phyloP scores from a whole-genome alignment of 192 early-diverging fungal genomes.

The Funneliformis geosporum region DNA sequence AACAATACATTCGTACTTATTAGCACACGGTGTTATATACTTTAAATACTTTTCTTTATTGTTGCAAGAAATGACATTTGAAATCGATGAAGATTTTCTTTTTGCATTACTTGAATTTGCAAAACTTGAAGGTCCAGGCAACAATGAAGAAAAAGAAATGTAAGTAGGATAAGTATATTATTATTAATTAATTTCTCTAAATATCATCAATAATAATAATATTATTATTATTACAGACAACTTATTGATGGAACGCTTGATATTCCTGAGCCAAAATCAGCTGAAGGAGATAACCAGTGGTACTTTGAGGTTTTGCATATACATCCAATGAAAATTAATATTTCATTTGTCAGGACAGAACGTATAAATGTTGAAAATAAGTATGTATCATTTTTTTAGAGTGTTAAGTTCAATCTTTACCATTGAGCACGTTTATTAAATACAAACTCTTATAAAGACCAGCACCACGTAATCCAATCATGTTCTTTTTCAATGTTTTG shows the following conservation, averaged over 20 bases:
- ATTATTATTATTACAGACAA: conserved; percentile 34
- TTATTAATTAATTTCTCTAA: not conserved
- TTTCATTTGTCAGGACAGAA: conserved; percentile 92
- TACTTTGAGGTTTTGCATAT: conserved; percentile 96
- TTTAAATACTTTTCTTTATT: conserved; percentile 91
- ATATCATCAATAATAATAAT: not conserved
- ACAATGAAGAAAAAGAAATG: conserved; percentile 50
- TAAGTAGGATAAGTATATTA: conserved; percentile 31
- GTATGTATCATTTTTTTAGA: conserved; percentile 35
- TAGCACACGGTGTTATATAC: conserved; percentile 93
- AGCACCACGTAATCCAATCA: conserved; percentile 50
- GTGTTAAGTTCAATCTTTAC: not conserved
- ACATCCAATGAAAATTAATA: conserved; percentile 92
- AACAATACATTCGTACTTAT: not conserved
- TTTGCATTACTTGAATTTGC: conserved; percentile 83
- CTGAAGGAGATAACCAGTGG: conserved; percentile 69
- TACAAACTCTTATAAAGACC: conserved; percentile 40
- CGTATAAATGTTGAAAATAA: conserved; percentile 64
- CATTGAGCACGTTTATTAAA: not conserved
- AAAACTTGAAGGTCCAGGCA: conserved; percentile 66
- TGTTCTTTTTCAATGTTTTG: conserved; percentile 80
- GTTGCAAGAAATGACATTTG: conserved; percentile 91
- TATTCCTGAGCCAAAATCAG: conserved; percentile 71
- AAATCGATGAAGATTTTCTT: conserved; percentile 93
- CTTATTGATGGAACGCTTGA: conserved; percentile 55